A percentile compares a stretch with the other conserved stretches of the same genome.
phyloP scores from a whole-genome alignment of 768 basidiomycete species.

The Clathrus columnatus region DNA sequence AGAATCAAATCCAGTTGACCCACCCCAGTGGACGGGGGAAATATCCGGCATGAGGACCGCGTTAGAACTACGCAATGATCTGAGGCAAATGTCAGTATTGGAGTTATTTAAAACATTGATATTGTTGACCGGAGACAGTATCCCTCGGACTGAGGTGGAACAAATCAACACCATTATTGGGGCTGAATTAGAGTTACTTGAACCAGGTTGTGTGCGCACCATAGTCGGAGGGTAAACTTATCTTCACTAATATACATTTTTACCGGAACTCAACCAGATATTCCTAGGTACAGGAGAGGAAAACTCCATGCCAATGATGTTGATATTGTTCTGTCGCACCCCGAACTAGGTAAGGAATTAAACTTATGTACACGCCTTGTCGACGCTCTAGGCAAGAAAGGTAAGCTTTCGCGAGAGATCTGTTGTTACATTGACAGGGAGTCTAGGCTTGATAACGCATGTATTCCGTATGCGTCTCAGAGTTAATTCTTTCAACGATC shows the following conservation, averaged over 20 bases:
- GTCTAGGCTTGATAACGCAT: slow-evolving; percentile 63
- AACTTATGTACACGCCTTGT: slow-evolving; percentile 57
- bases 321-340: slow-evolving; percentile 82
- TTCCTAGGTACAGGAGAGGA: slow-evolving; percentile 69
- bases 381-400: slow-evolving; percentile 43
- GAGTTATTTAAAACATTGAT: background rate
- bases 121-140: slow-evolving; percentile 30
- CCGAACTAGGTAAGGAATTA: slow-evolving; percentile 43
- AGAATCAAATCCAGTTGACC: slow-evolving; percentile 10
- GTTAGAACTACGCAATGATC: slow-evolving; percentile 49
- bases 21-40: slow-evolving; percentile 19
- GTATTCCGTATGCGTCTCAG: slow-evolving; percentile 60
- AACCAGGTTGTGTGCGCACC: slow-evolving; percentile 61
- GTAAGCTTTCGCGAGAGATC: slow-evolving; percentile 27
- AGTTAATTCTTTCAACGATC: background rate
- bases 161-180: slow-evolving; percentile 63
- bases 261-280: background rate
- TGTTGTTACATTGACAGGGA: background rate
- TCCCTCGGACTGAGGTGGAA: slow-evolving; percentile 69
- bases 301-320: slow-evolving; percentile 77
- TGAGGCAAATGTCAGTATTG: slow-evolving; percentile 37
- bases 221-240: slow-evolving; percentile 66
- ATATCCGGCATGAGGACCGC: slow-evolving; percentile 40
- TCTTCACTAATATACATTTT: background rate
- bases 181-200: slow-evolving; percentile 52